These are phyloP conservation scores for Rhytidiadelphus loreus DNA, from an alignment of 225 moss, liverwort and hornwort genomes.

Conservation along the genomic window DNA sequence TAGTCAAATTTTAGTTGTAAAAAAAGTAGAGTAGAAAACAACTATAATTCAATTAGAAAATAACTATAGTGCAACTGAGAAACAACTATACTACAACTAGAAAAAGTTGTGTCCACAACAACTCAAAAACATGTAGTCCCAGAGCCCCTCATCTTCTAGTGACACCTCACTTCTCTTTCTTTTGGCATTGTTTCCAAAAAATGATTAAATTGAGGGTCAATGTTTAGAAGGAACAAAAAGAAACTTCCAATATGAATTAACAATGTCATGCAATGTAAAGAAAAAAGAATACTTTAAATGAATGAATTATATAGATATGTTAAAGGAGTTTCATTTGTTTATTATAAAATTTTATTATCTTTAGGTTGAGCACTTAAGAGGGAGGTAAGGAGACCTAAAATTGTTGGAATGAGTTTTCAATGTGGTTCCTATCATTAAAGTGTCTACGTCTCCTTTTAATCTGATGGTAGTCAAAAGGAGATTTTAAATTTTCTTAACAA, in stretches of 20 bases:
- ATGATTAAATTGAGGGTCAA: accelerated
- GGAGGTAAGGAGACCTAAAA: neutral
- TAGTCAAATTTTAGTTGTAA: no score
- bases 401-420: neutral
- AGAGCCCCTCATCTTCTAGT: no score
- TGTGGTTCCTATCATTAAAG: neutral
- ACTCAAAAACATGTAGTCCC: no score
- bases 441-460: neutral
- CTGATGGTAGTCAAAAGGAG: neutral
- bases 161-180: no score
- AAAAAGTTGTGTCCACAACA: no score
- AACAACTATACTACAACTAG: no score
- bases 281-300: no score
- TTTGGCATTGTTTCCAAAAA: neutral
- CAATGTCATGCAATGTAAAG: neutral
- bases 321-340: neutral
- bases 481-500: neutral
- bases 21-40: no score
- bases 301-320: neutral
- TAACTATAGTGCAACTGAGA: no score
- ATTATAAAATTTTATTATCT: neutral
- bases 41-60: no score
- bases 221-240: neutral
- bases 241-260: accelerated
- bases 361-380: accelerated